A percentile compares a stretch with the other conserved stretches of the same genome.
Evolutionary conservation across 768 basidiomycete genomes (phyloP).

Genomic region (Leccinum fibrillosum): DNA sequence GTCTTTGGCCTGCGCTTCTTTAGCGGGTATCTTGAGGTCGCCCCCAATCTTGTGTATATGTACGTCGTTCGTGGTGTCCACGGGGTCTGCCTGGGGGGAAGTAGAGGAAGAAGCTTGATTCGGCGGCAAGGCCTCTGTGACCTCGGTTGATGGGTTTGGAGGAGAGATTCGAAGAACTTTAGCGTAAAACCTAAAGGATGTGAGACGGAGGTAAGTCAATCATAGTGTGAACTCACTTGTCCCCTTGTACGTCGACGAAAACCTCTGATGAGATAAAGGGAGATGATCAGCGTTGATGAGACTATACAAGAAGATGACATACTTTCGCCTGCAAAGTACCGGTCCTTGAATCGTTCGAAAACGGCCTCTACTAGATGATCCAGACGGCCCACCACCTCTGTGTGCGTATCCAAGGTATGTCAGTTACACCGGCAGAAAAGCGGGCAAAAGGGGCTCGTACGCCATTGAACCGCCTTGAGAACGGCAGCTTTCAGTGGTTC

Average conservation of each 20-base stretch:
- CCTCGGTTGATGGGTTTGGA: constrained; percentile 49
- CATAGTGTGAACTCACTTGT: constrained; percentile 57
- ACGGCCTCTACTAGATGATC: constrained; percentile 95
- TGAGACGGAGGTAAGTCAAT: constrained; percentile 14
- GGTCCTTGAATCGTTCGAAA: constrained; percentile 93
- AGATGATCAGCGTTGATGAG: constrained; percentile 14
- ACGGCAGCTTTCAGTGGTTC: constrained; percentile 90
- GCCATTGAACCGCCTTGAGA: constrained; percentile 93
- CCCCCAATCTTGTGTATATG: constrained; percentile 69
- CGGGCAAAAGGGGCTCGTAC: constrained; percentile 52
- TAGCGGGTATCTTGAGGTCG: constrained; percentile 71
- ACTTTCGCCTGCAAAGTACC: constrained; percentile 93
- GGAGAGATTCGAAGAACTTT: constrained; percentile 77
- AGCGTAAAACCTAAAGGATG: constrained; percentile 66
- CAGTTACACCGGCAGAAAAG: constrained; percentile 11
- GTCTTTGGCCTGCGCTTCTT: constrained; percentile 69
- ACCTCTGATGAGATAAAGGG: constrained; percentile 52
- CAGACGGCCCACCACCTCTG: constrained; percentile 95
- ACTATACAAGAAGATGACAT: constrained; percentile 33
- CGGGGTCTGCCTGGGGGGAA: constrained; percentile 42
- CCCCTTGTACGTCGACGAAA: constrained; percentile 81
- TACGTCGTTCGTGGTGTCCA: constrained; percentile 46
- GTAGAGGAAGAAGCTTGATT: constrained; percentile 39
- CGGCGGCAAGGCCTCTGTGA: constrained; percentile 32
- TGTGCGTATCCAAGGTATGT: constrained; percentile 14